phyloP scores from a whole-genome alignment of 2,329 filamentous ascomycete species.

The Ophiostoma angusticollis region DNA sequence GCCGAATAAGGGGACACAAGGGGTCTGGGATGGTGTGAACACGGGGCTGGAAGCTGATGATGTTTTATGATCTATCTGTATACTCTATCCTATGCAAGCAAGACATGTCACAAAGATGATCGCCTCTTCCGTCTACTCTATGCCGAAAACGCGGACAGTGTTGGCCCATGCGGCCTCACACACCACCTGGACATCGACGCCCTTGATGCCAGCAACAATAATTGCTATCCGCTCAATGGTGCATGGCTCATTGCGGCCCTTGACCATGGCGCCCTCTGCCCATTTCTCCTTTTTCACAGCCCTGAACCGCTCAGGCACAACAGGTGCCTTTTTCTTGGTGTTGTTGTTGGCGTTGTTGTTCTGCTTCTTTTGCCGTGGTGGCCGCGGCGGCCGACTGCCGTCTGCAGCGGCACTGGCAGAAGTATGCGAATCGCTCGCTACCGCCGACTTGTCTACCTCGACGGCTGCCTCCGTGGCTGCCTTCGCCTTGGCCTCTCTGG shows the following conservation, averaged over 20 bases:
- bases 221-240: constrained; percentile 78
- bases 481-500: constrained; percentile 13
- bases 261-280: constrained; percentile 76
- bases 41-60: not conserved
- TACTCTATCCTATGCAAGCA: not conserved
- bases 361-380: constrained; percentile 13
- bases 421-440: too few relatives aligned
- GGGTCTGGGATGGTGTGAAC: constrained; percentile 36
- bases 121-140: constrained; percentile 12
- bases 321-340: constrained; percentile 44
- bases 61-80: not conserved
- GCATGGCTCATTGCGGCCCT: constrained; percentile 87
- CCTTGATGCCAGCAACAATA: constrained; percentile 79
- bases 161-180: constrained; percentile 79
- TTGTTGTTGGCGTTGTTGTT: constrained; percentile 9
- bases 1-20: constrained; percentile 48
- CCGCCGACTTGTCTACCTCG: not conserved
- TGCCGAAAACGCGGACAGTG: constrained; percentile 63
- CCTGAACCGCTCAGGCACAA: constrained; percentile 61
- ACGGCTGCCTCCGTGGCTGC: not conserved
- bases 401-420: not conserved
- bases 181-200: constrained; percentile 64
- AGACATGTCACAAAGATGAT: not conserved
- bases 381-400: constrained; percentile 8
- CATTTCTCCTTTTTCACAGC: constrained; percentile 94